Evolutionary conservation across 148 eudicot species (phyloP).

Genomic region (Bassia scoparia): DNA sequence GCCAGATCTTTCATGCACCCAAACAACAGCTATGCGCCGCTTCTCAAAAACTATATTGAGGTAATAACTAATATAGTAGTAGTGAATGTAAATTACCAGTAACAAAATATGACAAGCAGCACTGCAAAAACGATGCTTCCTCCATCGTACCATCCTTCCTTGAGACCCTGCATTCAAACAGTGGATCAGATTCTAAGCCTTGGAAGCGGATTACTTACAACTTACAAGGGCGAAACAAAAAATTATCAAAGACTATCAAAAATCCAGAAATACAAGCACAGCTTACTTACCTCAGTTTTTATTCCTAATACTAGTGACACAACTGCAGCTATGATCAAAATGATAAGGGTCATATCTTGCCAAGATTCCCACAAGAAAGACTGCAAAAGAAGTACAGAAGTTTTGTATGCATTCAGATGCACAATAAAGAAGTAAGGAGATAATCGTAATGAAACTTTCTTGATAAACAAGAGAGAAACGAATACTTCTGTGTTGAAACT

Average conservation of each 20-base stretch:
- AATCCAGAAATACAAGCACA: neutral
- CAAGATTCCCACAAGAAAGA: slow-evolving; percentile 87
- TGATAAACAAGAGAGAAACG: neutral
- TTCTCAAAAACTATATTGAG: neutral
- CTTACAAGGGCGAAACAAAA: no score
- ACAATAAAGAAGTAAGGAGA: no score
- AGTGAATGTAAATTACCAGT: slow-evolving; percentile 50
- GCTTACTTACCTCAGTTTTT: slow-evolving; percentile 62
- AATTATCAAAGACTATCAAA: neutral
- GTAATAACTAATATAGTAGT: neutral
- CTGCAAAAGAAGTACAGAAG: slow-evolving; percentile 36
- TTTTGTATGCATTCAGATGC: neutral
- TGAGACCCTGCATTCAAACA: slow-evolving; percentile 46
- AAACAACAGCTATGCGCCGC: neutral
- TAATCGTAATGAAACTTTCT: no score
- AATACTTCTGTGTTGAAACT: neutral
- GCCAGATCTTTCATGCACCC: neutral
- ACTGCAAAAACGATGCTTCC: slow-evolving; percentile 95
- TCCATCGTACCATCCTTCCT: slow-evolving; percentile 96
- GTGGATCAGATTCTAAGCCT: neutral
- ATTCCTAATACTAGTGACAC: slow-evolving; percentile 79
- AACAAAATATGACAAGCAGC: slow-evolving; percentile 71
- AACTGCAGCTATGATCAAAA: slow-evolving; percentile 71
- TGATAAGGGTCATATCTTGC: slow-evolving; percentile 88
- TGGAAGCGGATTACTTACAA: no score